Percentiles rank a stretch among this genome's conserved stretches.
phyloP scores from a whole-genome alignment of 1,284 basidiomycete genomes.

The Cutaneotrichosporon daszewskae region DNA sequence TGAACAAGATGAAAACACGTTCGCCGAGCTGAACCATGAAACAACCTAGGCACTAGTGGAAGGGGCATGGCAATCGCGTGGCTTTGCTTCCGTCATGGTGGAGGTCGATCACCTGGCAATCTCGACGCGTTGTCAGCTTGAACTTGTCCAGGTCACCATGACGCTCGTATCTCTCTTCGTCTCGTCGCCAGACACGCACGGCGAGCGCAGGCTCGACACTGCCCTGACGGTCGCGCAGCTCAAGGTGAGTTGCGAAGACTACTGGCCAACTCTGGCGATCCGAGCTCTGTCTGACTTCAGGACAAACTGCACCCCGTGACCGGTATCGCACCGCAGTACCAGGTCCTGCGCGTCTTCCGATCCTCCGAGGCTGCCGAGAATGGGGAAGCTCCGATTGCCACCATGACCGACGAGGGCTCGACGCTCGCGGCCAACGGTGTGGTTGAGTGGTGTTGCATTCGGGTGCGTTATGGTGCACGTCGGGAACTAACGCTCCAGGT shows the following conservation, averaged over 20 bases:
- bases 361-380: conserved; percentile 51
- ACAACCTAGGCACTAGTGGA: too few species aligned
- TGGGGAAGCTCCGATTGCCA: conserved; percentile 49
- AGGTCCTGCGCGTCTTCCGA: conserved; percentile 61
- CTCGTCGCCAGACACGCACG: conserved; percentile 76
- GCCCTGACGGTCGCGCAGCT: conserved; percentile 67
- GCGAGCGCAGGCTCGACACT: conserved; percentile 73
- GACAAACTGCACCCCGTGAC: conserved; percentile 81
- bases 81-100: background rate
- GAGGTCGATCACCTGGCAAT: background rate
- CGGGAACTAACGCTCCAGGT: conserved; percentile 57
- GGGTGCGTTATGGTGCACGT: conserved; percentile 52
- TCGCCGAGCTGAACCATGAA: too few species aligned
- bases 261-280: background rate
- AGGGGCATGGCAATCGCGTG: background rate
- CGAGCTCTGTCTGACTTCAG: conserved; percentile 47
- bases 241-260: conserved; percentile 55
- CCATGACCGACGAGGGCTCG: conserved; percentile 61
- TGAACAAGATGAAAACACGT: background rate
- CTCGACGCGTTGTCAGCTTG: background rate
- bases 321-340: conserved; percentile 72
- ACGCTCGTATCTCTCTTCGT: conserved; percentile 61
- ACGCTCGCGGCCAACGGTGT: conserved; percentile 69
- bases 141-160: conserved; percentile 1
- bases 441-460: conserved; percentile 52